Conservation (phyloP, 768 basidiomycete genomes). For the Filobasidium floriforme region DNA sequence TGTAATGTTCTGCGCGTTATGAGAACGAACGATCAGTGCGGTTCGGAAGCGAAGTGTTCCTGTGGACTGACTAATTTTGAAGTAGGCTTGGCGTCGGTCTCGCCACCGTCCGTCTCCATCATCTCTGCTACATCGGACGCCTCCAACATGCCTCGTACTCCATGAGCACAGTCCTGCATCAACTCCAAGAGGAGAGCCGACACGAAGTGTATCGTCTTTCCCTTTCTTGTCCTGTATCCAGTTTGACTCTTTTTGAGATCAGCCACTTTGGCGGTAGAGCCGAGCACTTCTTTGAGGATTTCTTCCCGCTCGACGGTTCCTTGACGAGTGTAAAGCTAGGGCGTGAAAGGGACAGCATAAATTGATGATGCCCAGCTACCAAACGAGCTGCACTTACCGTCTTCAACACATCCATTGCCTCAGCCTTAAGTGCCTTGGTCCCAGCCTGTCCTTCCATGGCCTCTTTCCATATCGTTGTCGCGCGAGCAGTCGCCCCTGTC, state of each 20-base stretch:
- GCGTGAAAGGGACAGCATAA: background rate
- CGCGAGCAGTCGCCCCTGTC: slow-evolving; percentile 54
- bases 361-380: background rate
- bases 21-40: background rate
- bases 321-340: slow-evolving; percentile 81
- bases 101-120: slow-evolving; percentile 46
- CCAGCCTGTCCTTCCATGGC: slow-evolving; percentile 62
- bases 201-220: slow-evolving; percentile 82
- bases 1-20: slow-evolving; percentile 46
- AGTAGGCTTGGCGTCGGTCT: slow-evolving; percentile 55
- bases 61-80: slow-evolving; percentile 51
- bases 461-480: slow-evolving; percentile 55
- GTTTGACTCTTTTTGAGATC: slow-evolving; percentile 84
- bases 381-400: slow-evolving; percentile 54
- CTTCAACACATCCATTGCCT: slow-evolving; percentile 73
- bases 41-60: slow-evolving; percentile 38
- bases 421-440: slow-evolving; percentile 71
- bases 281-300: slow-evolving; percentile 96
- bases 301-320: slow-evolving; percentile 75
- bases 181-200: slow-evolving; percentile 88
- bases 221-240: slow-evolving; percentile 83
- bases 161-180: slow-evolving; percentile 89
- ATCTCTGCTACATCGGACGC: slow-evolving; percentile 51
- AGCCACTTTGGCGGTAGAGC: slow-evolving; percentile 79
- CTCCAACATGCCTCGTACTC: slow-evolving; percentile 51